These are phyloP conservation scores for Telopea speciosissima DNA, from an alignment of 177 flowering plant species.

Conservation along the genomic window DNA sequence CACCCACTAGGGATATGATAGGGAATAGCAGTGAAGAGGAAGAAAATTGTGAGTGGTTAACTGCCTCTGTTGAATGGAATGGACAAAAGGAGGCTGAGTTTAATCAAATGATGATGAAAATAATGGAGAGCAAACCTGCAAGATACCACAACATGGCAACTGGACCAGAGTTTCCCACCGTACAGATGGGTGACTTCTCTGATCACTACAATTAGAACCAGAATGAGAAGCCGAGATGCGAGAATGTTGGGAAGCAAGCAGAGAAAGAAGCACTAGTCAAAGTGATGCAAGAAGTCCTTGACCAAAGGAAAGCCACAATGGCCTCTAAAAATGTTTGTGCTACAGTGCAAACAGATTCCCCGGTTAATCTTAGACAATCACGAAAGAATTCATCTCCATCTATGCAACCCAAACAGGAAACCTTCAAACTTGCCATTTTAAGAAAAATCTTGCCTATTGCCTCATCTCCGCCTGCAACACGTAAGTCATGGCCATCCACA, in stretches of 20 bases:
- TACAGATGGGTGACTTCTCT: conserved; percentile 47
- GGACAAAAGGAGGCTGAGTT: conserved; percentile 72
- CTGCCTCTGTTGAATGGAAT: conserved; percentile 60
- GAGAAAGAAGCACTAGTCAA: conserved; percentile 51
- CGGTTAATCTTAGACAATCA: conserved; percentile 30
- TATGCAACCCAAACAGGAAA: conserved; percentile 41
- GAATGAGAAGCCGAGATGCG: conserved; percentile 56
- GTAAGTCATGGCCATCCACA: conserved; percentile 72
- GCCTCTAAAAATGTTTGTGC: conserved; percentile 22
- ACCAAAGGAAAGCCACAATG: conserved; percentile 50
- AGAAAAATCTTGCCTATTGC: conserved; percentile 45
- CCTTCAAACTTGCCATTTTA: conserved; percentile 33
- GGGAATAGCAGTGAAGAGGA: conserved; percentile 10
- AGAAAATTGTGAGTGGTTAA: conserved; percentile 26
- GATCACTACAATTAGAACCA: conserved; percentile 74
- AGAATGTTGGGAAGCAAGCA: conserved; percentile 45
- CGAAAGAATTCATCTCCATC: conserved; percentile 31
- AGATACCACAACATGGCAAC: conserved; percentile 18
- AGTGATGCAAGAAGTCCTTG: conserved; percentile 45
- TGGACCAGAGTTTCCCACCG: conserved; percentile 29
- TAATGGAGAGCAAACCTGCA: conserved; percentile 50
- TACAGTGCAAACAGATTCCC: conserved; percentile 27
- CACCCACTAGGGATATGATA: too few relatives aligned
- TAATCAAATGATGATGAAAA: conserved; percentile 55
- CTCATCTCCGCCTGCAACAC: conserved; percentile 54